Conservation (phyloP, 805 yeast genomes). For the Maudiozyma bulderi region DNA sequence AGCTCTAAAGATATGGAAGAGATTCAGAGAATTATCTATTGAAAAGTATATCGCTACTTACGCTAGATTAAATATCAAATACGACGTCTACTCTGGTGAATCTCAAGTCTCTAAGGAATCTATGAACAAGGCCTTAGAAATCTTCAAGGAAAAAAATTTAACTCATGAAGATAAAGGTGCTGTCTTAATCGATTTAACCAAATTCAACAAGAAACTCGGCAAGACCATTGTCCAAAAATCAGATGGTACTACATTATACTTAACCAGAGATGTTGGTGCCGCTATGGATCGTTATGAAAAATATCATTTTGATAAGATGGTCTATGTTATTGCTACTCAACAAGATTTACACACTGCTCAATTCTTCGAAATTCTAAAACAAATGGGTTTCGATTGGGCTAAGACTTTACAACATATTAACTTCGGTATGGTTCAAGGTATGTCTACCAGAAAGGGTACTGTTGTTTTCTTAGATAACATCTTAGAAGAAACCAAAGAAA, state of each 20-base stretch:
- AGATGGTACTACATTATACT: conserved; percentile 89
- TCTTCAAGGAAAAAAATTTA: conserved; percentile 58
- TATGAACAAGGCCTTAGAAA: conserved; percentile 56
- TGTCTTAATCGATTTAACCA: conserved; percentile 70
- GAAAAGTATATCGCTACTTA: conserved; percentile 79
- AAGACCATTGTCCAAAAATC: conserved; percentile 86
- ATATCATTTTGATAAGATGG: conserved; percentile 87
- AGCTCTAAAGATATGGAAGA: conserved; percentile 71
- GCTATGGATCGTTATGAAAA: conserved; percentile 82
- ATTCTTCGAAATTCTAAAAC: conserved; percentile 85
- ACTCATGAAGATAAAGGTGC: conserved; percentile 89
- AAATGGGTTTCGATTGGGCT: conserved; percentile 87
- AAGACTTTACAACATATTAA: conserved; percentile 69
- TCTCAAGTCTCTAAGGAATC: conserved; percentile 75
- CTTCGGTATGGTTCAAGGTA: conserved; percentile 97
- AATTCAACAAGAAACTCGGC: conserved; percentile 83
- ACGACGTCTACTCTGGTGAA: conserved; percentile 89
- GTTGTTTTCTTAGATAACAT: conserved; percentile 96
- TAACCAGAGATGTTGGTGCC: conserved; percentile 95
- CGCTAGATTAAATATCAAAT: conserved; percentile 81
- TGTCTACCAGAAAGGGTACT: conserved; percentile 97
- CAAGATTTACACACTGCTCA: conserved; percentile 93
- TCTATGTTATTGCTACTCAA: conserved; percentile 91
- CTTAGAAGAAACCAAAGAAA: conserved; percentile 82
- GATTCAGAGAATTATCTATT: conserved; percentile 86